Evolutionary conservation across 2,329 filamentous ascomycete species (phyloP), one percentile per base, ranked within the genome.

Genomic region (Alternaria solani): DNA sequence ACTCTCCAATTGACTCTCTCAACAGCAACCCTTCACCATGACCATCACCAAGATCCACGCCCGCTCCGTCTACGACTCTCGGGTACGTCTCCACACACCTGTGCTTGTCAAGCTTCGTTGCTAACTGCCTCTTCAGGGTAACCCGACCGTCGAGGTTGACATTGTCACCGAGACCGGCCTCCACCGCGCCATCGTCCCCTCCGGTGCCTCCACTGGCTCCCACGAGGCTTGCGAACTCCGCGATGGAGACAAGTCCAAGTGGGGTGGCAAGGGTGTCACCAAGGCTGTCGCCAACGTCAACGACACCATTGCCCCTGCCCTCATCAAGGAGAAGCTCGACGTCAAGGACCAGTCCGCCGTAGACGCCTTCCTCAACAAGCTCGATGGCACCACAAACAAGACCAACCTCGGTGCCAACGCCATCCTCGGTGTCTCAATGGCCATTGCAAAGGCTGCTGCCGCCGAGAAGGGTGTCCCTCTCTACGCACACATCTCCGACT

Each of bases 101-200:
- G 18, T 20, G 25, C 51, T 28, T 41, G 26, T 28, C 8, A 56
- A 26, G 20, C 44, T 38, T 43, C 38, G 39, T 30, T 36, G 51
- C 62, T 72, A 51, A 71, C 4, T 23, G 4, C 57, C 14, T 30
- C 20, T 38, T 44, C 38, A 72, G 70, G 88, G 88, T 81, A 99
- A 99, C 90, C 95, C 95, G 78, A 99, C 95, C 80, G 94, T 97
- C 79, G 94, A 98, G 88, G 94, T 98, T 77, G 94, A 97, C 81
- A 89, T 97, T 75, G 91, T 96, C 84, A 97, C 94, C 75, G 93
- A 96, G 86, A 96, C 91, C 75, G 94, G 94, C 79, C 90, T 98
- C 67, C 94, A 97, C 89, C 93, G 94, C 79, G 94, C 94, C 81
- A 97, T 97, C 80, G 94, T 98, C 67, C 94, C 94, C 76, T 97